These are phyloP conservation scores for Suillus hirtellus DNA, from an alignment of 768 basidiomycete genomes.

Conservation along the genomic window DNA sequence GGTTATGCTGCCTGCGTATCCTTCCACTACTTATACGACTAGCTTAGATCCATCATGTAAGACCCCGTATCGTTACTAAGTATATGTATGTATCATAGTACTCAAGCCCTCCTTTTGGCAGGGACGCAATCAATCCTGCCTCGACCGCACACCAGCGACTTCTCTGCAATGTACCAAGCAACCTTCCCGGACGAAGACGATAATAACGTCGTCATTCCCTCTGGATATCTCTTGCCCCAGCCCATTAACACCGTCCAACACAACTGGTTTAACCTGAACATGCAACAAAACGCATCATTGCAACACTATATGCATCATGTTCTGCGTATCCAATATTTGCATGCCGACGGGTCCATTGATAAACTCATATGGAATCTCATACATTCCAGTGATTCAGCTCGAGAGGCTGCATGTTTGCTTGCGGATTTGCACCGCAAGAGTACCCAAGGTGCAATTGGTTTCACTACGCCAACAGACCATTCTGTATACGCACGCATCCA, in stretches of 20 bases:
- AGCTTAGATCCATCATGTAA: conserved; percentile 69
- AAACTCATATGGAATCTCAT: conserved; percentile 53
- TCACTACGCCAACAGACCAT: conserved; percentile 25
- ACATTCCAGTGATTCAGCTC: conserved; percentile 44
- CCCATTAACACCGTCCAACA: conserved; percentile 7
- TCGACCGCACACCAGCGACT: conserved; percentile 31
- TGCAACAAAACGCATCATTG: conserved; percentile 23
- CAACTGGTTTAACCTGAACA: conserved; percentile 17
- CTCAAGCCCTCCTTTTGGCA: conserved; percentile 63
- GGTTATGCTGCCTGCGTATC: conserved; percentile 32
- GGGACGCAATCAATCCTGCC: conserved; percentile 37
- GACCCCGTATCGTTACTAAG: conserved; percentile 70
- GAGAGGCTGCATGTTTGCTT: conserved; percentile 62
- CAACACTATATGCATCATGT: conserved; percentile 62
- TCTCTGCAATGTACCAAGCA: conserved; percentile 24
- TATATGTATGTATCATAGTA: conserved; percentile 63
- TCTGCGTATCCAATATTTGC: conserved; percentile 66
- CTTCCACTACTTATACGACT: conserved; percentile 42
- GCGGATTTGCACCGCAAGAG: conserved; percentile 52
- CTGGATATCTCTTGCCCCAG: conserved; percentile 19
- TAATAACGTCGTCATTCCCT: conserved; percentile 20
- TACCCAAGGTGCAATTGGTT: conserved; percentile 24
- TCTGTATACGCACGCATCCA: conserved; percentile 28
- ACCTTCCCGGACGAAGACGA: conserved; percentile 19
- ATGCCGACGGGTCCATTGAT: conserved; percentile 52